Base-by-base conservation (phyloP, 164 flowering plant species). In the Dillenia suffruticosa region DNA sequence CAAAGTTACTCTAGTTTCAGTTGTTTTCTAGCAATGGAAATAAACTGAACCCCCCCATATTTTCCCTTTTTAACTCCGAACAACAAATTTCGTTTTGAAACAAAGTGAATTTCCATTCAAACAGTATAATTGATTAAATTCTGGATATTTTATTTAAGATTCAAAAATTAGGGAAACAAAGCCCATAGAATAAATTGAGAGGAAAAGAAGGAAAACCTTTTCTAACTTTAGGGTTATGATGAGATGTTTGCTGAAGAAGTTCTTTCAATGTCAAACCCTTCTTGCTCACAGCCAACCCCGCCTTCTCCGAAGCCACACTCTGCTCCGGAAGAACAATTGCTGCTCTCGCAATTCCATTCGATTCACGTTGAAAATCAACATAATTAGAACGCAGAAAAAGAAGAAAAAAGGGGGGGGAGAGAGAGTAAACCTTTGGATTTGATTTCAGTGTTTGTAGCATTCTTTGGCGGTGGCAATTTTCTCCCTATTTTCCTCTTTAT, bases 241-340 rank as follows among this genome's bases (percentile, higher is more conserved):
- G 99, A 24, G 95, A 88, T 59, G 97, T 86, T 58, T 91, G 96
- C 70, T 87, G 92, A 60, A 94, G 90, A 54, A 94, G 90, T 76
- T 91, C 99, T 61, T 86, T 89, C 68, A 94, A 76, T n/a, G 97
- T 89, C 80, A 89, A 70, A 24, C 97, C 97, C 70, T 85, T 91
- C 69, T 72, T 84, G 77, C 84, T 94, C 61, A 82, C 76, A 10
- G 96, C 92, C 55, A 84, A 67, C 16, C 97, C 96, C 11, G 67
- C 74, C 73, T 81, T 91, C 55, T 94, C 93, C 6, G 97, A 66
- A 17, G 87, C 97, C 62, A 94, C 76, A 69, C 96, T 89, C 69
- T 94, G 97, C 73, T 94, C 97, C 11, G 96, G 97, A 49, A 94
- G 84, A 58, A 94, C 62, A 63, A 94, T 91, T 15, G 93, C 97